Evolutionary conservation across 352 stramenopile genomes (phyloP).

Genomic region (Globisporangium alternatum): DNA sequence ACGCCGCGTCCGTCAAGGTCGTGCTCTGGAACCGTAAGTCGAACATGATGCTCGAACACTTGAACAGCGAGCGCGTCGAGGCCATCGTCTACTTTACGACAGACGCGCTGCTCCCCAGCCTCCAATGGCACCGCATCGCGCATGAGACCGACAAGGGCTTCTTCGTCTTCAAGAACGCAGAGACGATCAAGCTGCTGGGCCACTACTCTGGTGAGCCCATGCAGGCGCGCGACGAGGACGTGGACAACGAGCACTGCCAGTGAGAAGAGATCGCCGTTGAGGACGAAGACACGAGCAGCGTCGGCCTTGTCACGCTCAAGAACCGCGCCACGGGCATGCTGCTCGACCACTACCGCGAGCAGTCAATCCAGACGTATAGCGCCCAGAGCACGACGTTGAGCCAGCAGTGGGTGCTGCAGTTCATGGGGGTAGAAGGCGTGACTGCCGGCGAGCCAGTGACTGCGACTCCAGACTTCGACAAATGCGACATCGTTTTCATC

Average conservation of each 20-base stretch:
- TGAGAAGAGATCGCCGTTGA: conserved; percentile 6
- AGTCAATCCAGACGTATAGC: conserved; percentile 9
- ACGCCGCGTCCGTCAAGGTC: background rate
- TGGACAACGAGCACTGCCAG: background rate
- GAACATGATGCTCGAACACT: background rate
- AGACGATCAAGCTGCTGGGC: background rate
- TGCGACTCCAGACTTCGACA: background rate
- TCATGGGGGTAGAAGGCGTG: background rate
- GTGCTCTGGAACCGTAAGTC: background rate
- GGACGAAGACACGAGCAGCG: no score
- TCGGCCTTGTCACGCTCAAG: conserved; percentile 3
- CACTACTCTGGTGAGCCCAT: conserved; percentile 9
- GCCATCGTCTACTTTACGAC: background rate
- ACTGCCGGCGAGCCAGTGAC: no score
- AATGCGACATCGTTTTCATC: background rate
- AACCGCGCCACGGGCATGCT: conserved; percentile 8
- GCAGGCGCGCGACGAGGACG: background rate
- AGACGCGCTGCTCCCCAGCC: background rate
- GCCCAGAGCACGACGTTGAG: background rate
- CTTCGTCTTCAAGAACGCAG: background rate
- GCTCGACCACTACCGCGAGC: conserved; percentile 12
- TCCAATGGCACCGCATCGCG: background rate
- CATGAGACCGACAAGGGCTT: background rate
- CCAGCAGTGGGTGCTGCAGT: background rate
- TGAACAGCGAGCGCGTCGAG: background rate